Conservation (phyloP, 345 rosid species). For the Melastoma malabathricum region DNA sequence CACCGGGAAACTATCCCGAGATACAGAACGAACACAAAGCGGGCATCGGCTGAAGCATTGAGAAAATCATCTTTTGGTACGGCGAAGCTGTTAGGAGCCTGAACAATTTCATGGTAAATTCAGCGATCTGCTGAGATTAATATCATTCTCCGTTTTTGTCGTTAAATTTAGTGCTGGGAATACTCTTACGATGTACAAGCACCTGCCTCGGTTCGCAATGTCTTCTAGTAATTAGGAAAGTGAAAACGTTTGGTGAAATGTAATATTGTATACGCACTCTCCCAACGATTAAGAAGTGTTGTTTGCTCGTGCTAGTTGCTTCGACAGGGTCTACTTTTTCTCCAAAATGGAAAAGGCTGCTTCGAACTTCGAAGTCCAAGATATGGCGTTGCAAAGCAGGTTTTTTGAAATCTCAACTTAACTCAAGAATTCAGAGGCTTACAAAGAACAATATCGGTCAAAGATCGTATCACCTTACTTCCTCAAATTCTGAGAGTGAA, state of each 20-base stretch:
- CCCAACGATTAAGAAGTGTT: no score
- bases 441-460: no score
- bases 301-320: no score
- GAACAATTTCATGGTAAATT: neutral
- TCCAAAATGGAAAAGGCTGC: no score
- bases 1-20: constrained; percentile 44
- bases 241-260: no score
- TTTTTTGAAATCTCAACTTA: neutral
- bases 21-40: constrained; percentile 27
- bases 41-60: constrained; percentile 29
- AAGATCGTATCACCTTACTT: no score
- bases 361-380: no score
- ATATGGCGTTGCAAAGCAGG: no score
- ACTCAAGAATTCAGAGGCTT: neutral
- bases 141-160: constrained; percentile 1
- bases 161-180: constrained; percentile 6
- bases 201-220: constrained; percentile 21
- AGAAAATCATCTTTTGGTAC: constrained; percentile 21
- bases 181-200: constrained; percentile 16
- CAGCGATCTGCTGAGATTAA: constrained; percentile 2
- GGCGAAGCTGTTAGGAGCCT: constrained; percentile 9
- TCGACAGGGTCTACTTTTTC: no score
- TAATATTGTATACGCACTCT: no score
- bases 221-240: constrained; percentile 14
- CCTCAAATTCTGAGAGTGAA: neutral